Evolutionary conservation across 2,329 filamentous ascomycete genomes (phyloP).

Genomic region (Ophiostoma piceae): DNA sequence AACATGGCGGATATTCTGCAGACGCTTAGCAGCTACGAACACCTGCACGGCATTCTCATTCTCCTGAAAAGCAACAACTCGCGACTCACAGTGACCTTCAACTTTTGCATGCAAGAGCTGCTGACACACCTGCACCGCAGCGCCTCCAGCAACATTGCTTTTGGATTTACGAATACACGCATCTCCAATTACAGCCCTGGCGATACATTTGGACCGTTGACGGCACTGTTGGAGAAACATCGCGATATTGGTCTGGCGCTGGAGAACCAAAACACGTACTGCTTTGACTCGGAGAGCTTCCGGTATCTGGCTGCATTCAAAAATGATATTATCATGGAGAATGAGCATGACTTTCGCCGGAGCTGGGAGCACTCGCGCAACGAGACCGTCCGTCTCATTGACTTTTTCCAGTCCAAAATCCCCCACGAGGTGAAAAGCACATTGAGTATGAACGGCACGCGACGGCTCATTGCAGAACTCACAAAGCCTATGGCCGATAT

Average conservation of each 20-base stretch:
- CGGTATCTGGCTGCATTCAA: slow-evolving; percentile 39
- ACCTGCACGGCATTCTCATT: slow-evolving; percentile 41
- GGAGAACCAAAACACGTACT: slow-evolving; percentile 35
- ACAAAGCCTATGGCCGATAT: slow-evolving; percentile 39
- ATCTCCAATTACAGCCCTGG: slow-evolving; percentile 40
- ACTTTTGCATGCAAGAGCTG: slow-evolving; percentile 40
- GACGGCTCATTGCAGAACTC: slow-evolving; percentile 35
- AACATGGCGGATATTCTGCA: slow-evolving; percentile 40
- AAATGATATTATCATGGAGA: slow-evolving; percentile 32
- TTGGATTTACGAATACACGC: slow-evolving; percentile 42
- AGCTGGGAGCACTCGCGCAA: slow-evolving; percentile 37
- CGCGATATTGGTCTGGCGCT: slow-evolving; percentile 33
- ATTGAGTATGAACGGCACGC: slow-evolving; percentile 37
- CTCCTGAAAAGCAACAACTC: slow-evolving; percentile 39
- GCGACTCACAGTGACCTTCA: slow-evolving; percentile 37
- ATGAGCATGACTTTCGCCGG: slow-evolving; percentile 34
- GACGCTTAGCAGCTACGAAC: slow-evolving; percentile 34
- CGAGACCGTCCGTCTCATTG: slow-evolving; percentile 33
- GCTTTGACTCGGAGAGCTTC: slow-evolving; percentile 43
- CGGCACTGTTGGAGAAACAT: slow-evolving; percentile 32
- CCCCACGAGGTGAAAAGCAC: slow-evolving; percentile 37
- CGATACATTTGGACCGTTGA: slow-evolving; percentile 37
- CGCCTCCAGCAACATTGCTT: slow-evolving; percentile 39
- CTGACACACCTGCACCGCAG: slow-evolving; percentile 38
- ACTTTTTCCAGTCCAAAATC: slow-evolving; percentile 30